These are phyloP conservation scores for Pestalotiopsis sp. DNA, from an alignment of 2,329 filamentous ascomycete species.

Conservation along the genomic window DNA sequence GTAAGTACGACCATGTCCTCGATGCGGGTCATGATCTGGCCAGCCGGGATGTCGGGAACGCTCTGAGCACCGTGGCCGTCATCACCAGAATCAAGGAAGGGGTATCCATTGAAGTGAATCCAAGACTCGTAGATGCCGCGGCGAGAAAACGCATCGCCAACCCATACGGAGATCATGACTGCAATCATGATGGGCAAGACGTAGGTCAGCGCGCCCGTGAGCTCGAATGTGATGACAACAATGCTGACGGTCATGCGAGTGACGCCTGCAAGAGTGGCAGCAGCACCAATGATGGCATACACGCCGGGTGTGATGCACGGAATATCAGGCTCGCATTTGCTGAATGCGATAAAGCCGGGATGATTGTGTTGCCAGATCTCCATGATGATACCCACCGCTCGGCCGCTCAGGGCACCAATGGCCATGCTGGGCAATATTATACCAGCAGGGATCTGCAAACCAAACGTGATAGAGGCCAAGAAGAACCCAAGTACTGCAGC, in stretches of 20 bases:
- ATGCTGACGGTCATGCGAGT: conserved; percentile 98
- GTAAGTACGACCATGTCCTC: conserved; percentile 89
- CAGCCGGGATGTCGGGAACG: conserved; percentile 80
- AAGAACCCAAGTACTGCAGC: conserved; percentile 83
- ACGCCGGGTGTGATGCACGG: conserved; percentile 91
- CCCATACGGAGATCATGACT: conserved; percentile 98
- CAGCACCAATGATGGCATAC: conserved; percentile 94
- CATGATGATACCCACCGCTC: conserved; percentile 85
- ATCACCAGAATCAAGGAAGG: conserved; percentile 90
- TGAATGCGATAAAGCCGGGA: conserved; percentile 75
- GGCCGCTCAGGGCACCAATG: conserved; percentile 86
- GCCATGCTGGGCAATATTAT: conserved; percentile 97
- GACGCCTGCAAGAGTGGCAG: conserved; percentile 88
- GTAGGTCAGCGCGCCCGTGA: conserved; percentile 93
- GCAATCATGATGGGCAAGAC: conserved; percentile 98
- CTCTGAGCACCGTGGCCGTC: conserved; percentile 48
- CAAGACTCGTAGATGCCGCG: conserved; percentile 96
- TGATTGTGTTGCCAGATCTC: conserved; percentile 83
- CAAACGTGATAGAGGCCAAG: conserved; percentile 86
- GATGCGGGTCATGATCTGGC: conserved; percentile 86
- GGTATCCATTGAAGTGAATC: conserved; percentile 96
- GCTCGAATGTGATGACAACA: conserved; percentile 98
- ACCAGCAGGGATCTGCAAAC: conserved; percentile 89
- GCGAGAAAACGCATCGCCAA: conserved; percentile 90
- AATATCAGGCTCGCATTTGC: conserved; percentile 79